phyloP scores from a whole-genome alignment of 306 rosid species.

The Fragaria iinumae region DNA sequence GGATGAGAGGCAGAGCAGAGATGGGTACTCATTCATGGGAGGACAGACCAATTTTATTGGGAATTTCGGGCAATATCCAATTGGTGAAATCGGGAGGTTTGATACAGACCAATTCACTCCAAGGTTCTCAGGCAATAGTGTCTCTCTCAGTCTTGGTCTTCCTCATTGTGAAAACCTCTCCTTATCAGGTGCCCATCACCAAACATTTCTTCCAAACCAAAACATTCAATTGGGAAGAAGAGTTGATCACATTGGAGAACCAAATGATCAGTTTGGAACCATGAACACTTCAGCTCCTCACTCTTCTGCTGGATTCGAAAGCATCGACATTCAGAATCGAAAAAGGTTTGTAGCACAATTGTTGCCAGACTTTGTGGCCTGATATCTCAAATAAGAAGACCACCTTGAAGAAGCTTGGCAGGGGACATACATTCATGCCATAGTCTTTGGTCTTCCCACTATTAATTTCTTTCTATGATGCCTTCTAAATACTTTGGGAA shows the following conservation, averaged over 20 bases:
- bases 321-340: conserved; percentile 80
- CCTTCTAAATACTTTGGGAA: conserved; percentile 30
- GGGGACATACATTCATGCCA: conserved; percentile 6
- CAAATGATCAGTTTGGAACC: conserved; percentile 58
- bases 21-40: conserved; percentile 75
- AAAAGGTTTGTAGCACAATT: conserved; percentile 90
- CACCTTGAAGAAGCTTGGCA: conserved; percentile 26
- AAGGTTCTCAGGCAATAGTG: conserved; percentile 81
- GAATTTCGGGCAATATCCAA: conserved; percentile 86
- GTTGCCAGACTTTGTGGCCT: conserved; percentile 86
- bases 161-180: conserved; percentile 80
- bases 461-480: conserved; percentile 26
- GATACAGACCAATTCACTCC: conserved; percentile 69
- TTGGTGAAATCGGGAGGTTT: conserved; percentile 79
- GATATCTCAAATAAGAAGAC: conserved; percentile 22
- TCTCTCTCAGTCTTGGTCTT: conserved; percentile 90
- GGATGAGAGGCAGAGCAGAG: conserved; percentile 60
- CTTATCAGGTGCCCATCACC: conserved; percentile 49
- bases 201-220: conserved; percentile 62
- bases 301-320: conserved; percentile 72
- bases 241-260: conserved; percentile 56
- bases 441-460: conserved; percentile 17
- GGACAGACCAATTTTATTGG: conserved; percentile 73
- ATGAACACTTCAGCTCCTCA: conserved; percentile 59
- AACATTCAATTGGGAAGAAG: conserved; percentile 74